Conservation (phyloP, 768 basidiomycete species). For the Naganishia randhawae region DNA sequence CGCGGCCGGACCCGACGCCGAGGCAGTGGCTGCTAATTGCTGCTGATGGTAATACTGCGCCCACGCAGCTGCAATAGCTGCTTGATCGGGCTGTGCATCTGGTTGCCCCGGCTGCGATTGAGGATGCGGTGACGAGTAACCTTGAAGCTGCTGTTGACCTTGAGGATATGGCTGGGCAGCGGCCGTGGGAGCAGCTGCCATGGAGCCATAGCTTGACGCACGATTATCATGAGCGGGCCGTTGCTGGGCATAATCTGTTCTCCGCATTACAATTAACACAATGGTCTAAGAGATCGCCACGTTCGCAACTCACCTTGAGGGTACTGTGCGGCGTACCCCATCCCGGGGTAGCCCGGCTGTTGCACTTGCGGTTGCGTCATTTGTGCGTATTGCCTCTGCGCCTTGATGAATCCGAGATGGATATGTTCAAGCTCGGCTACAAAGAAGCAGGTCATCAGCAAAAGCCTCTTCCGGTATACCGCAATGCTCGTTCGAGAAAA, state of each 20-base stretch:
- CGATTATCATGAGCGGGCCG: background rate
- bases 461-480: background rate
- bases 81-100: conserved; percentile 39
- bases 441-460: conserved; percentile 14
- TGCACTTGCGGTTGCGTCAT: conserved; percentile 66
- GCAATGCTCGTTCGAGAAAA: conserved; percentile 12
- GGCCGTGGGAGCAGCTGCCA: background rate
- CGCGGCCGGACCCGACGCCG: conserved; percentile 19
- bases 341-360: conserved; percentile 23
- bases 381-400: conserved; percentile 80
- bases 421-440: conserved; percentile 87
- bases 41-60: conserved; percentile 35
- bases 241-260: conserved; percentile 10
- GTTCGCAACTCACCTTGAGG: background rate
- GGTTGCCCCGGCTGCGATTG: conserved; percentile 46
- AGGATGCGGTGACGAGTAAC: conserved; percentile 43
- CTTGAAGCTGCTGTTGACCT: conserved; percentile 31
- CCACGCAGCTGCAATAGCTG: conserved; percentile 39
- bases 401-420: conserved; percentile 89
- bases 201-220: conserved; percentile 19
- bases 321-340: conserved; percentile 23
- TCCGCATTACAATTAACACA: background rate
- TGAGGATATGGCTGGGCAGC: background rate
- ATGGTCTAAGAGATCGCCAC: background rate
- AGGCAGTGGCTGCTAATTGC: conserved; percentile 26